Percentiles rank a stretch among this genome's conserved stretches.
Conservation (phyloP, 352 stramenopile species). For the Globisporangium canariense region DNA sequence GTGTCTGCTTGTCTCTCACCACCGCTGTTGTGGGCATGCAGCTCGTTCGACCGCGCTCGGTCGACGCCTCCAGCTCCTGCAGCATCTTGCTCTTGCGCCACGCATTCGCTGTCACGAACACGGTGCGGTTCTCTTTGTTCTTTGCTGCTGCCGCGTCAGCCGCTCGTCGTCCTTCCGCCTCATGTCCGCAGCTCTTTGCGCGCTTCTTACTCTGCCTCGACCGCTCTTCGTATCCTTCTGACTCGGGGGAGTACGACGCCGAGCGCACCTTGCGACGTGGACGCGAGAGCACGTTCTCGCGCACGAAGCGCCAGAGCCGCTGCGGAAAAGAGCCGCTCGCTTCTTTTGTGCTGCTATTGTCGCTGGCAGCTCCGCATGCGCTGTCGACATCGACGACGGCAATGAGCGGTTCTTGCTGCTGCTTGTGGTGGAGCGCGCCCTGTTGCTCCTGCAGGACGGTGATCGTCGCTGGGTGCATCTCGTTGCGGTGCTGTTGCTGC, state of each 20-base stretch:
- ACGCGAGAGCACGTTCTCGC: not conserved
- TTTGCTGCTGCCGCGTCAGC: not conserved
- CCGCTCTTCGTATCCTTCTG: not conserved
- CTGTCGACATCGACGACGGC: not conserved
- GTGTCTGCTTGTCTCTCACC: constrained; percentile 7
- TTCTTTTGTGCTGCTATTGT: not conserved
- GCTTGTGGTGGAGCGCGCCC: not conserved
- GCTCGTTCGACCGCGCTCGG: not conserved
- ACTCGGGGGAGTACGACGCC: constrained; percentile 13
- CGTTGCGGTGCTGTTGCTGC: not conserved
- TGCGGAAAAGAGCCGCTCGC: constrained; percentile 7
- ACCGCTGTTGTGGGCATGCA: constrained; percentile 10
- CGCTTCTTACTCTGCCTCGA: constrained; percentile 13
- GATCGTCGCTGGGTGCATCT: constrained; percentile 9
- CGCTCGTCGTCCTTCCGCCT: not conserved
- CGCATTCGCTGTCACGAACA: constrained; percentile 15
- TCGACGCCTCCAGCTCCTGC: constrained; percentile 35
- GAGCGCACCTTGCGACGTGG: constrained; percentile 14
- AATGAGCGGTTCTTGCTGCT: constrained; percentile 1
- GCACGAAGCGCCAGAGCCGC: constrained; percentile 16
- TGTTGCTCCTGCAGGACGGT: constrained; percentile 14
- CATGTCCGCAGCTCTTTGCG: constrained; percentile 13
- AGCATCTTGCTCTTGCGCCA: constrained; percentile 42
- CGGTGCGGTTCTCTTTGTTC: constrained; percentile 3
- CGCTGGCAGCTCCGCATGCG: not conserved